These are phyloP conservation scores for Lupinus albus DNA, from an alignment of 306 rosid genomes.

Conservation along the genomic window DNA sequence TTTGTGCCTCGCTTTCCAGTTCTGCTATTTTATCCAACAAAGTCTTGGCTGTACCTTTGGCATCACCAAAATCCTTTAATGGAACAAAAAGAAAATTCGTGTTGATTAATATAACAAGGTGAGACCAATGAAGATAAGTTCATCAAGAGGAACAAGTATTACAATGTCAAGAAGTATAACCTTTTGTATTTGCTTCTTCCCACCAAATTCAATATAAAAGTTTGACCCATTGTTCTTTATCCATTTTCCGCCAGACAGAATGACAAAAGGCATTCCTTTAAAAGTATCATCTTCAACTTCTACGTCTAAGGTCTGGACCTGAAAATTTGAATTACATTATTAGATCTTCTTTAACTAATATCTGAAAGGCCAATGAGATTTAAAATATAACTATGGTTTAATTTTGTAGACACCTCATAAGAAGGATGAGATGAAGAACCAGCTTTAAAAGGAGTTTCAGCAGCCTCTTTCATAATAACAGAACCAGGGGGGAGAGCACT, in stretches of 20 bases:
- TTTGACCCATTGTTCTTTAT: constrained; percentile 86
- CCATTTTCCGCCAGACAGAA: constrained; percentile 71
- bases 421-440: constrained; percentile 54
- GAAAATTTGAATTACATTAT: constrained; percentile 41
- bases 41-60: constrained; percentile 78
- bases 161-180: constrained; percentile 51
- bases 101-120: constrained; percentile 38
- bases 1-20: constrained; percentile 86
- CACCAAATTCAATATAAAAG: constrained; percentile 68
- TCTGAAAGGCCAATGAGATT: constrained; percentile 40
- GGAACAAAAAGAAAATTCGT: constrained; percentile 36
- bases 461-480: constrained; percentile 58
- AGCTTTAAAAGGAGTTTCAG: constrained; percentile 61
- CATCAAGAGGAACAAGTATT: constrained; percentile 32
- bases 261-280: constrained; percentile 83
- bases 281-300: constrained; percentile 67
- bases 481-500: constrained; percentile 73
- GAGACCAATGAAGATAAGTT: constrained; percentile 28
- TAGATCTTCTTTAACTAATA: constrained; percentile 30
- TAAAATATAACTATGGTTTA: constrained; percentile 37
- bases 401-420: constrained; percentile 52
- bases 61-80: constrained; percentile 70
- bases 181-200: constrained; percentile 62
- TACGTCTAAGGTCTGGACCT: constrained; percentile 78
- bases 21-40: constrained; percentile 77